Evolutionary conservation across 2,329 filamentous ascomycete species (phyloP).

Genomic region (Rhynchosporium secalis): DNA sequence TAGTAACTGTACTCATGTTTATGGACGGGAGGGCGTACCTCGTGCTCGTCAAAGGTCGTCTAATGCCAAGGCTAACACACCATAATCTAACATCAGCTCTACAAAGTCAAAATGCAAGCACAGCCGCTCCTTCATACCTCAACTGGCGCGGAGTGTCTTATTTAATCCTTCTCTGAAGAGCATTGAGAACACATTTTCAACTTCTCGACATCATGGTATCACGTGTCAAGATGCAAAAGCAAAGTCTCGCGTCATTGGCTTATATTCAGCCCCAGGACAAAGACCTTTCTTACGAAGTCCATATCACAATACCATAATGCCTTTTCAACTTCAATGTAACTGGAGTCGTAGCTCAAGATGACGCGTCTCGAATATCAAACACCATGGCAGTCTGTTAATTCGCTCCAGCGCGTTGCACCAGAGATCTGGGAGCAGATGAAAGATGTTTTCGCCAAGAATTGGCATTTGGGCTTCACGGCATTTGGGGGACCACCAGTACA

Average conservation of each 20-base stretch:
- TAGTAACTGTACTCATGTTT: too few species aligned
- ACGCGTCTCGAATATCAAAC: background rate
- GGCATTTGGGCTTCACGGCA: conserved; percentile 64
- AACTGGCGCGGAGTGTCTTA: too few species aligned
- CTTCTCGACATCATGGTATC: background rate
- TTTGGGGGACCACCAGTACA: conserved; percentile 71
- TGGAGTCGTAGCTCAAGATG: background rate
- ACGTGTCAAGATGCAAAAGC: background rate
- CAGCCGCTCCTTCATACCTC: too few species aligned
- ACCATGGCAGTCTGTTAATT: conserved; percentile 1
- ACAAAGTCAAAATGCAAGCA: too few species aligned
- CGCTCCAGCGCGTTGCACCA: background rate
- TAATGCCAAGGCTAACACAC: background rate
- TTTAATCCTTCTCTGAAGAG: too few species aligned
- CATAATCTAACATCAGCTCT: background rate
- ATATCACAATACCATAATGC: background rate
- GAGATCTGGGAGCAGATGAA: conserved; percentile 5
- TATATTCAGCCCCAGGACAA: background rate
- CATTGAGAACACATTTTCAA: too few species aligned
- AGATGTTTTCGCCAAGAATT: conserved; percentile 42
- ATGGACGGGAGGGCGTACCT: too few species aligned
- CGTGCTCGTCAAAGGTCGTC: too few species aligned
- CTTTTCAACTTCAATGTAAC: background rate
- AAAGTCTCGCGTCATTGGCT: conserved; percentile 1
- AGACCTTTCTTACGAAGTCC: background rate